These are phyloP conservation scores for Penicillium griseofulvum DNA, from an alignment of 2,329 filamentous ascomycete genomes.

Conservation along the genomic window DNA sequence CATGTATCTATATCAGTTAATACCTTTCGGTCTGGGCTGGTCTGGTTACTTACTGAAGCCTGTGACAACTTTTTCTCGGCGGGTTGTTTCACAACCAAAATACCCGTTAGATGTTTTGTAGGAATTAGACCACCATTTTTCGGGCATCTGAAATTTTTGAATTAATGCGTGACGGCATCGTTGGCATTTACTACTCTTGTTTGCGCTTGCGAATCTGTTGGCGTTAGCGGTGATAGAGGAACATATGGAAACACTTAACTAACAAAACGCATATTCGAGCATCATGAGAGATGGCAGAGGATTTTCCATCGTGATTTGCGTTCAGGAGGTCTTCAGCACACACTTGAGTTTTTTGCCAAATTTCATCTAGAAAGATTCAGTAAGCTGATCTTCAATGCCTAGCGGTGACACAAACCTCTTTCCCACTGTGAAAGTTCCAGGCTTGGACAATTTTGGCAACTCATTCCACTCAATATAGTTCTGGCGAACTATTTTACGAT, in stretches of 20 bases:
- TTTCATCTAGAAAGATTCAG: not conserved
- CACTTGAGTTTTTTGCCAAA: not conserved
- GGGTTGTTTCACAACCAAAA: not conserved
- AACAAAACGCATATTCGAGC: not conserved
- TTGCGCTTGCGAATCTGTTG: not conserved
- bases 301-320: not conserved
- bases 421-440: not conserved
- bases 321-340: not conserved
- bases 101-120: not conserved
- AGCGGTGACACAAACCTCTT: not conserved
- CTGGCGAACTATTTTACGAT: too few relatives aligned
- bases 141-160: not conserved
- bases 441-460: not conserved
- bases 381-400: not conserved
- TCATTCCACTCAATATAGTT: not conserved
- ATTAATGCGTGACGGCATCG: not conserved
- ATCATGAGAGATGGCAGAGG: not conserved
- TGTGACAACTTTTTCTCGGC: not conserved
- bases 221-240: not conserved
- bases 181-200: not conserved
- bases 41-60: not conserved
- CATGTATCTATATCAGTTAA: too few relatives aligned
- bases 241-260: not conserved
- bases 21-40: too few relatives aligned
- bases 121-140: not conserved